Evolutionary conservation across 768 basidiomycete species (phyloP).

Genomic region (Suillus brevipes): DNA sequence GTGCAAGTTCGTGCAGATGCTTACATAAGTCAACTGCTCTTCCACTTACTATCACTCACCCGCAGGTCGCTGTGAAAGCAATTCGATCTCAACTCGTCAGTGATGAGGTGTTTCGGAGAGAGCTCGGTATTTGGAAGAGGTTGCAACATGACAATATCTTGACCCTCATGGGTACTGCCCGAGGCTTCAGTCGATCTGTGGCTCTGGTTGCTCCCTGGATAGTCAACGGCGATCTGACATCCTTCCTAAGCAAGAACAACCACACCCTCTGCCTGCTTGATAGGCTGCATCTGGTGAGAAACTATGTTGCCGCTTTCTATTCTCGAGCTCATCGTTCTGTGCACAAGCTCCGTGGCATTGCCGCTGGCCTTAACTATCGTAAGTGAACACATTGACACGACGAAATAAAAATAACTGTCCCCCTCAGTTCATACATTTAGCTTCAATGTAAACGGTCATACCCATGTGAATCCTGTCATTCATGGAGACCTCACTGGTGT

Average conservation of each 20-base stretch:
- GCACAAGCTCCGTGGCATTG: background rate
- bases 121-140: constrained; percentile 23
- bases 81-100: too few relatives aligned
- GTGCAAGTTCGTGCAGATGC: too few relatives aligned
- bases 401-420: background rate
- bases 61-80: too few relatives aligned
- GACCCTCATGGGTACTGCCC: constrained; percentile 15
- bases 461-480: background rate
- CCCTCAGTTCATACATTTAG: background rate
- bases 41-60: too few relatives aligned
- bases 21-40: too few relatives aligned
- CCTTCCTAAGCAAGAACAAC: constrained; percentile 12
- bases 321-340: background rate
- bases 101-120: too few relatives aligned
- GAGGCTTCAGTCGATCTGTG: constrained; percentile 18
- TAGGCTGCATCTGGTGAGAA: constrained; percentile 19
- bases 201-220: constrained; percentile 24
- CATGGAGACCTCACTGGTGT: constrained; percentile 13
- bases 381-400: background rate
- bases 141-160: constrained; percentile 21
- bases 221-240: constrained; percentile 14
- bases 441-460: background rate
- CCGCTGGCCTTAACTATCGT: constrained; percentile 4
- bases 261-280: constrained; percentile 8
- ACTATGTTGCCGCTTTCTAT: too few relatives aligned